phyloP scores from a whole-genome alignment of 75 land plant genomes.

The Chamaecyparis obtusa region DNA sequence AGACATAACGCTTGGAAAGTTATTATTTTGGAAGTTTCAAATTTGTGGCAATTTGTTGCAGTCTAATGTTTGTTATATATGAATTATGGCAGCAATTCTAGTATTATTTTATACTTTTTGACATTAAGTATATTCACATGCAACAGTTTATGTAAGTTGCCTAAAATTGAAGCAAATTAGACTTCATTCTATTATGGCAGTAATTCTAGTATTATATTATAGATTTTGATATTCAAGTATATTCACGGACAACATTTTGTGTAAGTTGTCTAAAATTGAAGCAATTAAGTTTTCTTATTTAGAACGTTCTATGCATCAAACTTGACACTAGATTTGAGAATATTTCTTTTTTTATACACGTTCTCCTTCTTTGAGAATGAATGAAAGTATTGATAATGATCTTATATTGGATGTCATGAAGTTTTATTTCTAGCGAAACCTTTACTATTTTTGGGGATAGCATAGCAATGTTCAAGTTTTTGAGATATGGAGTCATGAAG shows the following conservation, averaged over 20 bases:
- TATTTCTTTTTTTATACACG: neutral
- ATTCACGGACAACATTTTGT: neutral
- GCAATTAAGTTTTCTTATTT: neutral
- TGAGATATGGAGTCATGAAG: neutral
- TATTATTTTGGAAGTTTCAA: neutral
- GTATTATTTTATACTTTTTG: too few species aligned
- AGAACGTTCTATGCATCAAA: neutral
- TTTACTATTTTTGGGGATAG: neutral
- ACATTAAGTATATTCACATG: neutral
- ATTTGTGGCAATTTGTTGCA: neutral
- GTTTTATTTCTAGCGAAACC: neutral
- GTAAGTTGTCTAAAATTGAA: neutral
- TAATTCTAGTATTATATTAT: too few species aligned
- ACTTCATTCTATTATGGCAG: too few species aligned
- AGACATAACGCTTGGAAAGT: neutral
- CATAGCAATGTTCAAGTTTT: neutral
- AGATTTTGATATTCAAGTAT: neutral
- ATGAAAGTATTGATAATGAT: slow-evolving; percentile 1
- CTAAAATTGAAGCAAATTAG: neutral
- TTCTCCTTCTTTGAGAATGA: neutral
- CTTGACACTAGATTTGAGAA: neutral
- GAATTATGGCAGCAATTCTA: neutral
- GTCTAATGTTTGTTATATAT: neutral
- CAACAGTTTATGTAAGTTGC: neutral
- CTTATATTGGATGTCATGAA: neutral